Conservation (phyloP, 2,329 filamentous ascomycete genomes). For the Grosmannia huntii region DNA sequence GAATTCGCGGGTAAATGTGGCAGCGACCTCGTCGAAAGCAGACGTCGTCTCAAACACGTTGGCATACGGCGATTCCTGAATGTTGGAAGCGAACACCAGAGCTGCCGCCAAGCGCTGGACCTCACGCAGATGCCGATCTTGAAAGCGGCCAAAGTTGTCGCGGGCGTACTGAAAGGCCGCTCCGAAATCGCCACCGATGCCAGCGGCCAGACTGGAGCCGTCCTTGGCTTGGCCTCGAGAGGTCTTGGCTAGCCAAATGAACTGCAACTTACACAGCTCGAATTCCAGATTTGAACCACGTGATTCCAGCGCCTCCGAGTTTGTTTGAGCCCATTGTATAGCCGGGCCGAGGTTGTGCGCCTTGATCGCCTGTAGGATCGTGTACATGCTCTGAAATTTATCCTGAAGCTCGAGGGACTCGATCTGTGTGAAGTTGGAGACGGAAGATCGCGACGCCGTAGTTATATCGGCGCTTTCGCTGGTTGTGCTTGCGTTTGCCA, state of each 20-base stretch:
- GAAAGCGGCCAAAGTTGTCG: constrained; percentile 61
- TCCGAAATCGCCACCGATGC: constrained; percentile 5
- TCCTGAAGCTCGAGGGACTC: constrained; percentile 58
- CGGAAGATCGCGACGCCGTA: constrained; percentile 10
- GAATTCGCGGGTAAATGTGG: constrained; percentile 88
- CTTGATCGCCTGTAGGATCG: constrained; percentile 68
- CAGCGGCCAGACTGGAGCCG: background rate
- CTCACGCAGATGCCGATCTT: constrained; percentile 60
- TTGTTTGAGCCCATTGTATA: constrained; percentile 70
- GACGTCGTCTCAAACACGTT: constrained; percentile 54
- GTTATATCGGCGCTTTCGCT: constrained; percentile 20
- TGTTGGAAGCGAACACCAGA: constrained; percentile 65
- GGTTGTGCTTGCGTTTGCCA: constrained; percentile 16
- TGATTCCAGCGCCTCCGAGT: constrained; percentile 59
- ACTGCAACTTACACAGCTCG: constrained; percentile 81
- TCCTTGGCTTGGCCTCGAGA: constrained; percentile 34
- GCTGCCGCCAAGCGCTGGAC: constrained; percentile 72
- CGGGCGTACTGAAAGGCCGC: constrained; percentile 64
- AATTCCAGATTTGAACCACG: constrained; percentile 91
- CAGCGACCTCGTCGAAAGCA: constrained; percentile 68
- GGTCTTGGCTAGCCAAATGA: constrained; percentile 69
- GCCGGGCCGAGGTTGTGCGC: constrained; percentile 65
- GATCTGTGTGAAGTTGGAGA: constrained; percentile 29
- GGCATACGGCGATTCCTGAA: constrained; percentile 66
- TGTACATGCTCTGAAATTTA: constrained; percentile 82